Base-by-base conservation (phyloP, 352 stramenopile species). In the Globisporangium nunn region DNA sequence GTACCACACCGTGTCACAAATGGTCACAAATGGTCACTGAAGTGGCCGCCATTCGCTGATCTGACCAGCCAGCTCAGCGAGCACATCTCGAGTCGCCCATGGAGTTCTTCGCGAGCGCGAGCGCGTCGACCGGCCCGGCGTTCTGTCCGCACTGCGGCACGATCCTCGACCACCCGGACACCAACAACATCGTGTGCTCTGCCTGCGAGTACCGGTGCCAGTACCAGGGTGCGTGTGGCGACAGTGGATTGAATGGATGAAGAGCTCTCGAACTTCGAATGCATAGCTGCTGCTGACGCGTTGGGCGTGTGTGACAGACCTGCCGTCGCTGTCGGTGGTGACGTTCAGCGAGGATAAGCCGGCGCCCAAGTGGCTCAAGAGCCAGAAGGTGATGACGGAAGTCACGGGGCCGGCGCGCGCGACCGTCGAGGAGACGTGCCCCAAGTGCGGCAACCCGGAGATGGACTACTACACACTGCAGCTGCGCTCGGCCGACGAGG, bases 381-480 rank as follows among this genome's bases (percentile, higher is more conserved):
- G 72, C 2, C 68, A 88, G 52, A 75, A 83, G 54, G 69, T 74
- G 44, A 79, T 91, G 66, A 88, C 72, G 61, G 66, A 97, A 72
- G 72, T 96, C 73, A 86, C 72, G 56, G 85, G 85, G 31, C 90
- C 93, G 3, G 88, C 88, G 52, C 80, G 92, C 58, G 94, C 93
- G 50, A 98, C 95, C 39, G 96, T 99, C 47, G 96, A 99, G 65
- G 96, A 99, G 81, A 89, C 92, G 46, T 99, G 97, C 67, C 87
- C 97, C 43, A 98, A 98, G 74, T 99, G 97, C 66, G 84, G 78
- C 59, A 93, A 98, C 71, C 87, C 78, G 10, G 85, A 99, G 73
- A 98, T 99, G 71, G 92, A 97, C 67, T 99, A 99, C 79, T 99
- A 99, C 71, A 99, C 97, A 61, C 94, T 99, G 72, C 97, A 99